Evolutionary conservation across 1,139 yeast genomes (phyloP), one percentile per base, ranked within the genome.

Genomic region (Yamadazyma mexicana): DNA sequence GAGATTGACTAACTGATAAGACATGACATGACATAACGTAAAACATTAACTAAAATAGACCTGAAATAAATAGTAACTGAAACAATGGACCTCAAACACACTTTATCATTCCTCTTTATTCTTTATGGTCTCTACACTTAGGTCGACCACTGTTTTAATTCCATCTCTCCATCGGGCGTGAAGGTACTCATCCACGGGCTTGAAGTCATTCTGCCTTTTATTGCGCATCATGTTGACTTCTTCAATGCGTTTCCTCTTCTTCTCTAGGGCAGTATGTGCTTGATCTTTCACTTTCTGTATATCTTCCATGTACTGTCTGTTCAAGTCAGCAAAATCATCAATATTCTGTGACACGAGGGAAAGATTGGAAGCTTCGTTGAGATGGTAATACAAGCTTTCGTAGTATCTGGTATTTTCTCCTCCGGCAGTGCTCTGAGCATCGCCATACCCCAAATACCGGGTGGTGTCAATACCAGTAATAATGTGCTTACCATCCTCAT

Each of bases 101-200:
- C 5, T 20, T 6, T 6, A 20, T 20, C 22, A 12, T 27, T 30
- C 11, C 23, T 30, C 24, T 5, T 23, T 22, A 11, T 15, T 12
- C 15, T 32, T 15, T 15, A 35, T 16, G 3, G 60, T 51, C 40
- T 66, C 66, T n/a, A 64, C 52, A 14, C 66, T 64, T 35, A 61
- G 42, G 35, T 69, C 75, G 29, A 71, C 69, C 40, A 65, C 58
- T 5, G 63, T 49, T 38, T 55, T 55, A 24, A 72, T 52, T 3
- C 74, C 73, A 24, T 68, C 71, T 39, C 58, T 62, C 76, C 77
- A 72, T 42, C 66, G 50, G 17, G 54, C 54, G 23, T 58, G 51
- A 35, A 70, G 55, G 45, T 69, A 63, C 37, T 62, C 66, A 34
- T 60, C 52, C 16, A 61, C 68, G 1, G 75, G 72, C 40, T 56